Percentiles rank a stretch among this genome's conserved stretches.
Evolutionary conservation across 2,329 filamentous ascomycete species (phyloP).

Genomic region (Ilyonectria destructans): DNA sequence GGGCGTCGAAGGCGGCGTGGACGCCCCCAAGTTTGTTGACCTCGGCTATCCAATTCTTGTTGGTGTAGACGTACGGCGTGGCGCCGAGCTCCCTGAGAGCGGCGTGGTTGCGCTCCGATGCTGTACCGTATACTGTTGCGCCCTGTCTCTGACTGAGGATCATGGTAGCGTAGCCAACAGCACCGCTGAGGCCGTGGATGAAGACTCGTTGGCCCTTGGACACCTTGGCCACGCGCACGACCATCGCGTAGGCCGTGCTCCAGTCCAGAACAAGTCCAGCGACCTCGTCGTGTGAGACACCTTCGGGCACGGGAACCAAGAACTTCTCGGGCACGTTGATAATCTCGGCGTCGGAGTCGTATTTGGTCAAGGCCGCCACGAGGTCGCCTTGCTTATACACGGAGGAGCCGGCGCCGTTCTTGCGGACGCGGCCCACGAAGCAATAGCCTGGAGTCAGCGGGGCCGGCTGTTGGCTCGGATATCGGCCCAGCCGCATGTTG

Average conservation of each 20-base stretch:
- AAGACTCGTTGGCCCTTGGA: constrained; percentile 63
- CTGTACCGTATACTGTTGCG: constrained; percentile 67
- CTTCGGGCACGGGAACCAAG: constrained; percentile 59
- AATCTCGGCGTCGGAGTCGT: constrained; percentile 62
- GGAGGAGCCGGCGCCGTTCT: constrained; percentile 53
- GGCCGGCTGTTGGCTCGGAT: constrained; percentile 62
- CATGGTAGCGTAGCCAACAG: constrained; percentile 63
- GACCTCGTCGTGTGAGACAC: constrained; percentile 58
- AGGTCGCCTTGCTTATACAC: constrained; percentile 52
- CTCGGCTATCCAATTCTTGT: constrained; percentile 64
- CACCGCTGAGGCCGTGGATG: constrained; percentile 67
- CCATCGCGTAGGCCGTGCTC: constrained; percentile 59
- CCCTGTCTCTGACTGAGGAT: constrained; percentile 60
- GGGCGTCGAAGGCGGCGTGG: constrained; percentile 65
- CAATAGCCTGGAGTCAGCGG: constrained; percentile 67
- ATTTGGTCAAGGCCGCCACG: constrained; percentile 57
- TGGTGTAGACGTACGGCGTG: constrained; percentile 62
- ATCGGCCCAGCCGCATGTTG: constrained; percentile 64
- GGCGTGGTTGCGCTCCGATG: constrained; percentile 62
- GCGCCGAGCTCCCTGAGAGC: constrained; percentile 57
- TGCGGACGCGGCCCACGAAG: constrained; percentile 61
- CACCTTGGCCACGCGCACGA: constrained; percentile 58
- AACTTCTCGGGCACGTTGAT: constrained; percentile 65
- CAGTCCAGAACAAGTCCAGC: constrained; percentile 62
- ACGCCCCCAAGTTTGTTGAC: constrained; percentile 64